Conservation (phyloP, 495 filamentous ascomycete species). For the Hypoxylon lenormandii region DNA sequence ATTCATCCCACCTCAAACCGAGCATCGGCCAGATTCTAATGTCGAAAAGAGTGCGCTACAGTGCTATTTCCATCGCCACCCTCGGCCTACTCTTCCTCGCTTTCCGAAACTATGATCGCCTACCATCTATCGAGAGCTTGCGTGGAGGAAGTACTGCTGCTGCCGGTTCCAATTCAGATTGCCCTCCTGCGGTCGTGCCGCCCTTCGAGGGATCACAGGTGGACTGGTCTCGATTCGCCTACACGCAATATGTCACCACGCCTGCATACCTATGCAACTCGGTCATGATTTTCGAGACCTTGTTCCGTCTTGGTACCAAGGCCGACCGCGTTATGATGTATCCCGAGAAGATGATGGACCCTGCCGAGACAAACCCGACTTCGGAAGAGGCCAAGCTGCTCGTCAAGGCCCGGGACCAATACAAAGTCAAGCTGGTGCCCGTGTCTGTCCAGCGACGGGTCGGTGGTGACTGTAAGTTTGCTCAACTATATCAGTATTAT, state of each 20-base stretch:
- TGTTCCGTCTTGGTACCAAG: slow-evolving; percentile 70
- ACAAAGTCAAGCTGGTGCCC: slow-evolving; percentile 71
- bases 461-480: slow-evolving; percentile 55
- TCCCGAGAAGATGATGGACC: slow-evolving; percentile 65
- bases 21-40: slow-evolving; percentile 49
- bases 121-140: slow-evolving; percentile 46
- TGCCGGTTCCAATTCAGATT: slow-evolving; percentile 42
- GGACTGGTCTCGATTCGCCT: slow-evolving; percentile 75
- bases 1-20: slow-evolving; percentile 48
- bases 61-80: slow-evolving; percentile 39
- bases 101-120: slow-evolving; percentile 50
- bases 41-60: slow-evolving; percentile 50
- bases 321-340: slow-evolving; percentile 77
- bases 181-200: slow-evolving; percentile 46
- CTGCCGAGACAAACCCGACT: slow-evolving; percentile 48
- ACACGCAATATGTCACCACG: slow-evolving; percentile 77
- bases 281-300: slow-evolving; percentile 77
- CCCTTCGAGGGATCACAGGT: slow-evolving; percentile 42
- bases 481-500: not conserved
- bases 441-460: slow-evolving; percentile 67
- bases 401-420: slow-evolving; percentile 69
- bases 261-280: slow-evolving; percentile 78
- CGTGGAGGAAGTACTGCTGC: slow-evolving; percentile 28
- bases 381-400: slow-evolving; percentile 68
- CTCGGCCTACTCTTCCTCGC: slow-evolving; percentile 47